A percentile compares a stretch with the other conserved stretches of the same genome.
phyloP scores from a whole-genome alignment of 345 rosid species.

The Gossypium herbaceum region DNA sequence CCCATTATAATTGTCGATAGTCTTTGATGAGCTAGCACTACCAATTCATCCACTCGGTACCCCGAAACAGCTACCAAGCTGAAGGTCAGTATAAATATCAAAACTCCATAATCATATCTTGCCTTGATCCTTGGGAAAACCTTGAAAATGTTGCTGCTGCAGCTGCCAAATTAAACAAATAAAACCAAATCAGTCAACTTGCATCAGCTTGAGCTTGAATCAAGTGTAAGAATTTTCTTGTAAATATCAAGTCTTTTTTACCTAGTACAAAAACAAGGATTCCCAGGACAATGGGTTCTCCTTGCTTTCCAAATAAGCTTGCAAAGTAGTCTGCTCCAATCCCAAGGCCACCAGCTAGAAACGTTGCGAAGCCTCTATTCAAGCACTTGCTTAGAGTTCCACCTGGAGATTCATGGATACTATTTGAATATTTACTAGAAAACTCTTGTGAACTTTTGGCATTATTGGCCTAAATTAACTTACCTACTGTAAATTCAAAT shows the following conservation, averaged over 20 bases:
- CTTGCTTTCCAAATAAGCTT: slow-evolving; percentile 46
- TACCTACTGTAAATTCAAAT: slow-evolving; percentile 79
- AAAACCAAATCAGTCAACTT: too few relatives aligned
- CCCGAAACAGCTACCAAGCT: slow-evolving; percentile 73
- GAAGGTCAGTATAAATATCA: slow-evolving; percentile 76
- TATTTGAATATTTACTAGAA: not conserved
- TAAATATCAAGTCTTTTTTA: not conserved
- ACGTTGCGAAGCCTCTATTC: slow-evolving; percentile 70
- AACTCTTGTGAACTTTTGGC: not conserved
- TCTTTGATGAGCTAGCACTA: slow-evolving; percentile 50
- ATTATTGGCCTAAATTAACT: slow-evolving; percentile 14
- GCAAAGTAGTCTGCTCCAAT: slow-evolving; percentile 63
- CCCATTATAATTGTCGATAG: slow-evolving; percentile 62
- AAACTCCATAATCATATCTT: slow-evolving; percentile 79
- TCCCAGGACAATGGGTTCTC: slow-evolving; percentile 63
- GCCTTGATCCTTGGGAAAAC: slow-evolving; percentile 70
- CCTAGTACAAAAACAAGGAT: slow-evolving; percentile 64
- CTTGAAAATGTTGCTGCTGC: slow-evolving; percentile 60
- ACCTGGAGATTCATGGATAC: slow-evolving; percentile 32
- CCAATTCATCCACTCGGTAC: slow-evolving; percentile 45
- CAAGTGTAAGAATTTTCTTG: not conserved
- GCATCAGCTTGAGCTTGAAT: too few relatives aligned
- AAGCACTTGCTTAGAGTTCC: slow-evolving; percentile 63
- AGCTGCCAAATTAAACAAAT: slow-evolving; percentile 29
- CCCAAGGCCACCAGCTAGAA: slow-evolving; percentile 56